phyloP scores from a whole-genome alignment of 148 eudicot genomes.

The Camellia japonica region DNA sequence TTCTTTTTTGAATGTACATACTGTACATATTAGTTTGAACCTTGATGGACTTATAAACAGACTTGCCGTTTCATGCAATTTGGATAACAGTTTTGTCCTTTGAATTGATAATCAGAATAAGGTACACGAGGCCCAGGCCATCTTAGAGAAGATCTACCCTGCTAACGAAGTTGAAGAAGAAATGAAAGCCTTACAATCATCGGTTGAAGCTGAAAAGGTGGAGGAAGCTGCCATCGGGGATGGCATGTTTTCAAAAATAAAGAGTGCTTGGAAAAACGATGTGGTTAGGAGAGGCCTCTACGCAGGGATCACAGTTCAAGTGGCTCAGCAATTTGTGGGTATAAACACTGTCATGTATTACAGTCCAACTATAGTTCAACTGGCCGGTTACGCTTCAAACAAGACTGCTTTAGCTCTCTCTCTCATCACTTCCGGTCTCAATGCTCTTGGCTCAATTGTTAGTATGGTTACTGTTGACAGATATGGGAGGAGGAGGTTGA shows the following conservation, averaged over 20 bases:
- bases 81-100: background rate
- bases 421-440: constrained; percentile 77
- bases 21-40: background rate
- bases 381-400: constrained; percentile 82
- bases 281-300: constrained; percentile 72
- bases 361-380: constrained; percentile 84
- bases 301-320: constrained; percentile 76
- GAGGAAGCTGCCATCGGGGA: constrained; percentile 40
- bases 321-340: constrained; percentile 81
- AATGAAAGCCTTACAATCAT: constrained; percentile 51
- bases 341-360: constrained; percentile 87
- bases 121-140: constrained; percentile 56
- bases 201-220: constrained; percentile 52
- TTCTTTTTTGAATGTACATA: no score
- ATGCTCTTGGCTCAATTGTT: constrained; percentile 57
- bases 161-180: constrained; percentile 62
- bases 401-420: constrained; percentile 78
- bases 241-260: constrained; percentile 37
- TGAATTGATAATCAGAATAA: constrained; percentile 38
- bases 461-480: constrained; percentile 79
- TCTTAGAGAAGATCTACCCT: constrained; percentile 64
- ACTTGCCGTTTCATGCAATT: background rate
- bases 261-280: constrained; percentile 49
- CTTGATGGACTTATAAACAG: background rate
- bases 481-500: constrained; percentile 72